Evolutionary conservation across 345 rosid genomes (phyloP).

Genomic region (Erysimum cheiranthoides): DNA sequence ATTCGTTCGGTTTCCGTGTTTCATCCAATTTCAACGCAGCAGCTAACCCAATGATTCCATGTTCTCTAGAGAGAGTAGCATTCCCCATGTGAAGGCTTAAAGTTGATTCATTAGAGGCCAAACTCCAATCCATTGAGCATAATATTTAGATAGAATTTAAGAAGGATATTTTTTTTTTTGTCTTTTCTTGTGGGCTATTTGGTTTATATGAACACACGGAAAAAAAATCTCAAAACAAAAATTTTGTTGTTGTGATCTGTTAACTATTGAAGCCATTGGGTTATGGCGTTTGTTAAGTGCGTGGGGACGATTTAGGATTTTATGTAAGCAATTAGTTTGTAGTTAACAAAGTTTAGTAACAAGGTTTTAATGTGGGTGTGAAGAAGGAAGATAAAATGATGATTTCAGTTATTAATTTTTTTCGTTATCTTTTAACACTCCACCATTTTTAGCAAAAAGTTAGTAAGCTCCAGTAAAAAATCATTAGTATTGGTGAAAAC

Average conservation of each 20-base stretch:
- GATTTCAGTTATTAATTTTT: no score
- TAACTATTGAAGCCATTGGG: background rate
- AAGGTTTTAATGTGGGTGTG: background rate
- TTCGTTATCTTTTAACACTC: background rate
- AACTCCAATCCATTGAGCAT: constrained; percentile 26
- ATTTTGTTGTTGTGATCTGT: background rate
- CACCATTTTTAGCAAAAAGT: constrained; percentile 10
- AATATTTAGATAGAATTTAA: background rate
- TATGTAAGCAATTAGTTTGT: constrained; percentile 7
- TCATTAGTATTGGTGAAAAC: background rate
- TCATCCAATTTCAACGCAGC: background rate
- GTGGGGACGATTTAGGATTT: background rate
- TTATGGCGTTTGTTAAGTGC: constrained; percentile 11
- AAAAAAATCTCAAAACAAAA: background rate
- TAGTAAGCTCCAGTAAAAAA: background rate
- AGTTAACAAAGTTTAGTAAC: constrained; percentile 7
- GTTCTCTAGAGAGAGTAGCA: constrained; percentile 17
- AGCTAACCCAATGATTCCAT: constrained; percentile 15
- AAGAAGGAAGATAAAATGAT: no score
- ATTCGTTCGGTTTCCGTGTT: background rate
- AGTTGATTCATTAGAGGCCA: constrained; percentile 33
- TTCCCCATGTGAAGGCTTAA: constrained; percentile 36
- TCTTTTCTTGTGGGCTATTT: background rate
- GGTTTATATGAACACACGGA: background rate
- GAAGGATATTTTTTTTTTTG: background rate